phyloP scores from a whole-genome alignment of 257 asterid genomes.

The Gentiana dahurica region DNA sequence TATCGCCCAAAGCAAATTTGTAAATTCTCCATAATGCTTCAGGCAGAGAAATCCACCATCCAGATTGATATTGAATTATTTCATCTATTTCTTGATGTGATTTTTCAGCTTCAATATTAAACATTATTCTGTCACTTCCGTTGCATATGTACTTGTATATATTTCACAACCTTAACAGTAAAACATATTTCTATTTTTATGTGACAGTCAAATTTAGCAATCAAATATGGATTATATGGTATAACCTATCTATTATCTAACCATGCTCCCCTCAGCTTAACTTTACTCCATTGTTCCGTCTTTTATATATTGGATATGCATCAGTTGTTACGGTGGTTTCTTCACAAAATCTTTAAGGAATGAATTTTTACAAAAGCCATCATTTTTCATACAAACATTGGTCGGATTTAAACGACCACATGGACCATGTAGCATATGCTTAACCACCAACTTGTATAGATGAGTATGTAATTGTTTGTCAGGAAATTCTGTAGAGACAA shows the following conservation, averaged over 20 bases:
- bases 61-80: not conserved
- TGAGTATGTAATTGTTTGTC: too few relatives aligned
- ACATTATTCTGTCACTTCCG: not conserved
- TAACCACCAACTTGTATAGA: not conserved
- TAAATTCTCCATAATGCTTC: not conserved
- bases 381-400: not conserved
- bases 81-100: not conserved
- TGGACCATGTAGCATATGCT: conserved; percentile 1
- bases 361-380: conserved; percentile 1
- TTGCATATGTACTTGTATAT: not conserved
- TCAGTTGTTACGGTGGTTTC: not conserved
- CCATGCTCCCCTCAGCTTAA: not conserved
- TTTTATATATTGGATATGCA: not conserved
- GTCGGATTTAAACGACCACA: not conserved
- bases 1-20: not conserved
- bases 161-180: not conserved
- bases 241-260: not conserved
- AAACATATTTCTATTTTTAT: not conserved
- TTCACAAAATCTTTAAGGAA: not conserved
- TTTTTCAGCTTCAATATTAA: not conserved
- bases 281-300: not conserved
- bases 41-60: too few relatives aligned
- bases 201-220: not conserved
- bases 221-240: not conserved
- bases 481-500: too few relatives aligned